Base-by-base conservation (phyloP, 345 rosid genomes). In the Citrus maxima region DNA sequence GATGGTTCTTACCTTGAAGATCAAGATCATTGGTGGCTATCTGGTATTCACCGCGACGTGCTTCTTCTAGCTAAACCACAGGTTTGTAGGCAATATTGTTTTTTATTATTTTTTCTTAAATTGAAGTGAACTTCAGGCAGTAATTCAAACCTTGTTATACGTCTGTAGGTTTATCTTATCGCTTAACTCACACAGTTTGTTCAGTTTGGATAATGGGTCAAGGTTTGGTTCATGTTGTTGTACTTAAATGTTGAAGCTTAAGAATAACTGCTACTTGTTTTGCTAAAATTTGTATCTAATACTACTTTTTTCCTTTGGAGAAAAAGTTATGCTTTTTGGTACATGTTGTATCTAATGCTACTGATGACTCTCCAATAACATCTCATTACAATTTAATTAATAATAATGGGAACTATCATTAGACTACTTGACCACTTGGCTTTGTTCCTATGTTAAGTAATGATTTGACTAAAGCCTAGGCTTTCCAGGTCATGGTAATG, bases 21-120 rank as follows among this genome's bases (percentile, higher is more conserved):
- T 91, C 99, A 94, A 89, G 99, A 96, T 88, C 99, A 96, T 79
- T 96, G 99, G 99, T 83, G 98, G 98, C 84, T 96, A 80, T 96
- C 99, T 67, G 99, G 97, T 68, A 87, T 96, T 77, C 99, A 94
- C 70, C 97, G 98, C 25, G 99, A 96, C 37, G 99, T 96, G 87
- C 97, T 91, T 82, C 92, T 96, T 88, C 87, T 96, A 80, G 90
- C 99, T 79, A 96, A 96, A 85, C 98, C 99, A 74, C 91, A 90
- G 97, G 99, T 96, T 77, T 77, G 78, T 27, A 18, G 56, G 24
- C 54, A 25, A 19, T 67, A 34, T 7, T 37, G 40, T 37, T 35
- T 6, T 35, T 37, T 19, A 27, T 13, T 61, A 18, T 54, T 38
- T 73, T 14, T 25, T 66, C 5, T 56, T n/a, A 34, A 60, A 35